A percentile compares a stretch with the other conserved stretches of the same genome.
Evolutionary conservation across 192 early-diverging fungal genomes (phyloP).

Genomic region (Funneliformis mosseae): DNA sequence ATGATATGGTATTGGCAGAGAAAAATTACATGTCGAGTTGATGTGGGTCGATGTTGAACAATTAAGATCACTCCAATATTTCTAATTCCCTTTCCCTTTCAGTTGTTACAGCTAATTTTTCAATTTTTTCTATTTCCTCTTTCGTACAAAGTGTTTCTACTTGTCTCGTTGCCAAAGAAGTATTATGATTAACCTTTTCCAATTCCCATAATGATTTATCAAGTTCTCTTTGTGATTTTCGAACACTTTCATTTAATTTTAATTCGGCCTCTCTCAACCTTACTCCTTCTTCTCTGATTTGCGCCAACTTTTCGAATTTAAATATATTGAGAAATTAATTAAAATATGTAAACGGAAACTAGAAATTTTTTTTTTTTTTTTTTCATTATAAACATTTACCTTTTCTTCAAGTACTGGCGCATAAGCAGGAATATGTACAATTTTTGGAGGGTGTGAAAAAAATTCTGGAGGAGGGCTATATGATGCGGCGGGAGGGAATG

Average conservation of each 20-base stretch:
- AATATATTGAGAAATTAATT: neutral
- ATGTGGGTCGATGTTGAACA: constrained; percentile 40
- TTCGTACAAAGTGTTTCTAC: constrained; percentile 5
- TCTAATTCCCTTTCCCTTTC: constrained; percentile 5
- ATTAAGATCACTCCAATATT: neutral
- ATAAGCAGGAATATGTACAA: constrained; percentile 2
- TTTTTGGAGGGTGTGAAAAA: neutral
- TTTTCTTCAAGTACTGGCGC: constrained; percentile 9
- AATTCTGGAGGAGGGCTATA: neutral
- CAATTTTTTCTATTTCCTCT: neutral
- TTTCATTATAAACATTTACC: neutral
- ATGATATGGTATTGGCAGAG: constrained; percentile 72
- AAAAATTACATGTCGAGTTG: constrained; percentile 71
- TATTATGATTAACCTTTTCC: constrained; percentile 8
- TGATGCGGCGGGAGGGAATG: constrained; percentile 3
- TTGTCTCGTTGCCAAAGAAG: constrained; percentile 5
- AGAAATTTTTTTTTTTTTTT: neutral
- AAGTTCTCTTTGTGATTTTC: constrained; percentile 7
- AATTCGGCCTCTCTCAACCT: constrained; percentile 5
- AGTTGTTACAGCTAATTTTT: neutral
- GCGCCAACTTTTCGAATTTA: neutral
- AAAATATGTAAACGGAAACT: neutral
- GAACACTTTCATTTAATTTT: constrained; percentile 4
- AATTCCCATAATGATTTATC: constrained; percentile 19
- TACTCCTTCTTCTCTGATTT: neutral